Percentiles rank a stretch among this genome's conserved stretches.
Conservation (phyloP, 306 rosid genomes). For the Hylodesmum podocarpum region DNA sequence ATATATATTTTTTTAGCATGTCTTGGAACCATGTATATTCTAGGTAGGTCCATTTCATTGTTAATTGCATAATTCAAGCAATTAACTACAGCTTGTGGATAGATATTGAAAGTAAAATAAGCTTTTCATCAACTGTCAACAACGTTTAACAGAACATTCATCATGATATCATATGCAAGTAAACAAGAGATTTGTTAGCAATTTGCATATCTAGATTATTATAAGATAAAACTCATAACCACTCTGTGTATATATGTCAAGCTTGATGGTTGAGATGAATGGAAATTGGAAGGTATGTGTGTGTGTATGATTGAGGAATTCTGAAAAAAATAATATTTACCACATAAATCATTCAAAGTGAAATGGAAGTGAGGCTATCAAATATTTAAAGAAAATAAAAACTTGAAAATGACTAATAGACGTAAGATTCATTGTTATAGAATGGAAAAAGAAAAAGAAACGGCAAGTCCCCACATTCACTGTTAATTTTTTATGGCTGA, state of each 20-base stretch:
- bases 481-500: constrained; percentile 27
- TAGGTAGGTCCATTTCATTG: constrained; percentile 15
- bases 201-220: not conserved
- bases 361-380: constrained; percentile 27
- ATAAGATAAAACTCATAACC: not conserved
- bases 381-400: not conserved
- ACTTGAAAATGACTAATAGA: constrained; percentile 1
- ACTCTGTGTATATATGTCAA: not conserved
- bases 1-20: not conserved
- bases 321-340: not conserved
- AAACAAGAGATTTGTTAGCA: not conserved
- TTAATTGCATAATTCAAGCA: constrained; percentile 14
- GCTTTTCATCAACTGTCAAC: constrained; percentile 9
- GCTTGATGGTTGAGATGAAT: not conserved
- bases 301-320: not conserved
- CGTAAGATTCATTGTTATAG: constrained; percentile 9
- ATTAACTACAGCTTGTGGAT: constrained; percentile 27
- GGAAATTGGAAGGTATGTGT: not conserved
- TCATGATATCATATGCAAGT: not conserved
- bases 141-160: not conserved
- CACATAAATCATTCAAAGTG: constrained; percentile 30
- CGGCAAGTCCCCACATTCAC: constrained; percentile 20
- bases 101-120: not conserved
- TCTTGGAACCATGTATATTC: not conserved
- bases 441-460: constrained; percentile 25